Evolutionary conservation across 2,329 filamentous ascomycete species (phyloP), one percentile per base, ranked within the genome.

Genomic region (Penicillium olsonii): DNA sequence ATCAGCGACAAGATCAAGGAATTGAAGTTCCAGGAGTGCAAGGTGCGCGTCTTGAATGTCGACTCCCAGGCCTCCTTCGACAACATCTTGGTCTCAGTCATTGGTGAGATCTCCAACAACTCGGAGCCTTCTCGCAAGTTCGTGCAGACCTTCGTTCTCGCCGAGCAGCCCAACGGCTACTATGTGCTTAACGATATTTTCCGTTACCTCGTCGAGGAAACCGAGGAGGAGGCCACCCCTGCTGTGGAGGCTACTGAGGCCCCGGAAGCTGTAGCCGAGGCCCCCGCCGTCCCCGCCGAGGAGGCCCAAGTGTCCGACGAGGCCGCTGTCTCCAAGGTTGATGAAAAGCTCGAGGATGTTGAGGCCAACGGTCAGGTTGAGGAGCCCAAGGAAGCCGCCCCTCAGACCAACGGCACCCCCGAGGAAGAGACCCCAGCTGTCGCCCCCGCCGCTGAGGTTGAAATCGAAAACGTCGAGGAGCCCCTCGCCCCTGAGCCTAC

Each of bases 141-240:
- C 68, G 88, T 92, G 34, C 94, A 99, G 80, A 97, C 92, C 44
- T 99, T 99, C 64, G 90, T 99, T 55, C 88, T 99, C 55, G 94
- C 94, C 41, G 86, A 92, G 73, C 94, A 99, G 77, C 90, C 90
- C 42, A 95, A 92, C 49, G 94, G 94, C 57, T 99, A 97, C 79
- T 99, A 95, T 64, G 92, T 99, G 27, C 83, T 99, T 63, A 99
- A 99, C 74, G 94, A 99, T 68, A 96, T 99, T 70, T 90, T 97
- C 78, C 84, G 94, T 63, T 97, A 95, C 75, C 85, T 99, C 59
- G 85, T 87, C 57, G 91, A 96, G 53, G 89, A 89, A 52, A 40
- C 33, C 26, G 84, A 87, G 54, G 75, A 84, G 61, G 74, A 77
- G 50, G 59, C 60, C 27, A 54, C 54, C 17, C 57, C 65, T n/a